Conservation (phyloP, 805 yeast species). For the Pichia gijzeniarum region DNA sequence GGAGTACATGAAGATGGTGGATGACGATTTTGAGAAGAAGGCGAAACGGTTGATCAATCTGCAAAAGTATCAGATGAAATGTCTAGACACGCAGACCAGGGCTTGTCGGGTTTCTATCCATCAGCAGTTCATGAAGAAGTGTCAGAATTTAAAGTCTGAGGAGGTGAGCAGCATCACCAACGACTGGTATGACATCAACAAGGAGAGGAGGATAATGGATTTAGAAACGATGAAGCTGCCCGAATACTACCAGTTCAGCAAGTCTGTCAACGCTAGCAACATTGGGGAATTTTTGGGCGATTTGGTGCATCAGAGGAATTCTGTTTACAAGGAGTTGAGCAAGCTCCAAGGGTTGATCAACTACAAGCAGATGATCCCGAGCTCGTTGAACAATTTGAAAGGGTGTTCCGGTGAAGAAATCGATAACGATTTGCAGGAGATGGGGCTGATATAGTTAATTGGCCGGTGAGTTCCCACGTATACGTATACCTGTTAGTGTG, state of each 20-base stretch:
- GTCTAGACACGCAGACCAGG: conserved; percentile 74
- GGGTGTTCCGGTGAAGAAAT: conserved; percentile 68
- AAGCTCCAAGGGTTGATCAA: conserved; percentile 58
- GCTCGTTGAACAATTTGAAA: conserved; percentile 61
- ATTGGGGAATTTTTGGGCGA: conserved; percentile 29
- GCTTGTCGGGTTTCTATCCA: conserved; percentile 77
- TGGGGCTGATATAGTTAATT: conserved; percentile 43
- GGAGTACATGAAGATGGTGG: conserved; percentile 62
- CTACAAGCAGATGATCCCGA: conserved; percentile 57
- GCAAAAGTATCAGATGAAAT: conserved; percentile 61
- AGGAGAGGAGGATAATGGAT: conserved; percentile 81
- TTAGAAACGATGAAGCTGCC: conserved; percentile 49
- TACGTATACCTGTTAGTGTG: no score
- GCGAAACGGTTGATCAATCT: conserved; percentile 32
- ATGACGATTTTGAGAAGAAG: conserved; percentile 66
- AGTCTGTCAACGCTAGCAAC: conserved; percentile 21
- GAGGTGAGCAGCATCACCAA: conserved; percentile 71
- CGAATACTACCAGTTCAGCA: conserved; percentile 32
- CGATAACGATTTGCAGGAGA: conserved; percentile 59
- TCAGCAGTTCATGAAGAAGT: conserved; percentile 68
- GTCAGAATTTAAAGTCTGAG: conserved; percentile 58
- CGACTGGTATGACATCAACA: conserved; percentile 86
- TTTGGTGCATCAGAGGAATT: conserved; percentile 61
- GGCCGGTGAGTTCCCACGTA: no score
- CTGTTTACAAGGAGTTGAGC: conserved; percentile 63